These are phyloP conservation scores for Aechmea fasciata DNA, from an alignment of 176 grass and related monocot species.

Conservation along the genomic window DNA sequence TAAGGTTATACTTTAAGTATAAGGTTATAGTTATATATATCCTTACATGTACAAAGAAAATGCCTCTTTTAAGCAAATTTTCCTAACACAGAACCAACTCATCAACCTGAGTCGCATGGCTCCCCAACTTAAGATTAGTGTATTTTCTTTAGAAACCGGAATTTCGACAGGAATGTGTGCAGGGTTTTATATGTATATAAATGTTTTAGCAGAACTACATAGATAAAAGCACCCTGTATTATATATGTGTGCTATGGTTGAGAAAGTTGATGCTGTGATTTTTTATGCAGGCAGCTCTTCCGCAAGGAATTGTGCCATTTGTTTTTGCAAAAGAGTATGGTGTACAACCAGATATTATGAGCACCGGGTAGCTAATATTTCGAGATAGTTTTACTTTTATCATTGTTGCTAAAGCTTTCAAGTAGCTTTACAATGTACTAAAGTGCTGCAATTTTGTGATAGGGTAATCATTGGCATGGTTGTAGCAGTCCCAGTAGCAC, in stretches of 20 bases:
- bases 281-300: conserved; percentile 63
- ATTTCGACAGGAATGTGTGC: too few relatives aligned
- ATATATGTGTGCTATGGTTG: neutral
- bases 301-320: conserved; percentile 89
- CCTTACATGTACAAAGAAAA: too few relatives aligned
- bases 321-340: conserved; percentile 85
- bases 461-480: conserved; percentile 91
- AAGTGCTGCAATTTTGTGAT: neutral
- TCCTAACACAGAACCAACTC: too few relatives aligned
- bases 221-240: neutral
- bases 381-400: neutral
- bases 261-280: conserved; percentile 7
- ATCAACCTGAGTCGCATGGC: too few relatives aligned
- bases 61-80: too few relatives aligned
- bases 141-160: too few relatives aligned
- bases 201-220: neutral
- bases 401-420: neutral
- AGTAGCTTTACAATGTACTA: neutral
- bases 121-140: too few relatives aligned
- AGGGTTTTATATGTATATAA: neutral
- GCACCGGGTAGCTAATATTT: conserved; percentile 53
- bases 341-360: conserved; percentile 73
- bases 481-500: conserved; percentile 57
- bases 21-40: too few relatives aligned
- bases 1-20: too few relatives aligned